These are phyloP conservation scores for Venturia pyrina DNA, from an alignment of 2,329 filamentous ascomycete species.

Conservation along the genomic window DNA sequence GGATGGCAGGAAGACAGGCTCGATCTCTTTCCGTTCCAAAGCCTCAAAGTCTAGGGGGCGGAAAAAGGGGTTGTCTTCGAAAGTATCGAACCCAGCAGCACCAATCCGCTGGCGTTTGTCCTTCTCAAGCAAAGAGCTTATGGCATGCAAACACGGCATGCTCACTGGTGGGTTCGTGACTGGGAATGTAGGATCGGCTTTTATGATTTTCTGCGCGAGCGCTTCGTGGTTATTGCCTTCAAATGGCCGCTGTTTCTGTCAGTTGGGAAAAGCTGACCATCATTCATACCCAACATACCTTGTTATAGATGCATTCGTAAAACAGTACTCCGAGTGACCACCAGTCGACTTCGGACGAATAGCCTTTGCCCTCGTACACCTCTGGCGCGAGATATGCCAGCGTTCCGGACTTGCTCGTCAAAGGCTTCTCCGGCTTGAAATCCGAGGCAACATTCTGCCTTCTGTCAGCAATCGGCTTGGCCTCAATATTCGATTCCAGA, in stretches of 20 bases:
- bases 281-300: slow-evolving; percentile 46
- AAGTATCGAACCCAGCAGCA: slow-evolving; percentile 70
- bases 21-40: slow-evolving; percentile 75
- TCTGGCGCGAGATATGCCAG: slow-evolving; percentile 92
- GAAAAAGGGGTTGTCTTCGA: slow-evolving; percentile 86
- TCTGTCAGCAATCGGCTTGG: slow-evolving; percentile 1
- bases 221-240: slow-evolving; percentile 79
- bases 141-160: slow-evolving; percentile 78
- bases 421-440: slow-evolving; percentile 66
- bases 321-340: slow-evolving; percentile 98
- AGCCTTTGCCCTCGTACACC: slow-evolving; percentile 84
- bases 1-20: slow-evolving; percentile 85
- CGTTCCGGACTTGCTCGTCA: slow-evolving; percentile 95
- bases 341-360: slow-evolving; percentile 88
- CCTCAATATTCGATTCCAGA: not conserved
- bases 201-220: slow-evolving; percentile 70
- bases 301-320: slow-evolving; percentile 99
- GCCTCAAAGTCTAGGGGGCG: slow-evolving; percentile 71
- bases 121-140: slow-evolving; percentile 71
- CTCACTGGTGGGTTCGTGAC: slow-evolving; percentile 86
- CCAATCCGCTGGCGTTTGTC: slow-evolving; percentile 76
- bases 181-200: slow-evolving; percentile 76
- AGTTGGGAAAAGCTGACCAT: not conserved
- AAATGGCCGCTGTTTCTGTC: slow-evolving; percentile 63
- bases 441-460: slow-evolving; percentile 90